These are phyloP conservation scores for Ceratobasidium sp. DNA, from an alignment of 1,284 basidiomycete genomes.

Conservation along the genomic window DNA sequence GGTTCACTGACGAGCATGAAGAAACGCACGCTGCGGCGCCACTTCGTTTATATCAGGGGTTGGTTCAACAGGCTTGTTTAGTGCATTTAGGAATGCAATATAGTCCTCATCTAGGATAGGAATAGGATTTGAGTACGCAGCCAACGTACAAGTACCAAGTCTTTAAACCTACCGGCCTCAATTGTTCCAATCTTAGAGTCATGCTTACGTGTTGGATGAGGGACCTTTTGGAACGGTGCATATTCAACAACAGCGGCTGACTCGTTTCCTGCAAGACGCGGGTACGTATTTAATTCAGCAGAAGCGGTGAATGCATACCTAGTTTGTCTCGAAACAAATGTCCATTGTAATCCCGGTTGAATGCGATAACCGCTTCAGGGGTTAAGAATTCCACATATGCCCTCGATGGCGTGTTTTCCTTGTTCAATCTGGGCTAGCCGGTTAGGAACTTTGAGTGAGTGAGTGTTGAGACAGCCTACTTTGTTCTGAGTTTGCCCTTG, in stretches of 20 bases:
- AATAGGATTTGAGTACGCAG: slow-evolving; percentile 18
- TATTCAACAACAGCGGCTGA: slow-evolving; percentile 92
- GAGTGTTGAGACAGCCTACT: slow-evolving; percentile 59
- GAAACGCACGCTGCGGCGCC: slow-evolving; percentile 63
- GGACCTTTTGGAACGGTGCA: slow-evolving; percentile 89
- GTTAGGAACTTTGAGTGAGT: neutral
- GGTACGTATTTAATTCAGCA: slow-evolving; percentile 5
- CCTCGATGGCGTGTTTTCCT: slow-evolving; percentile 84
- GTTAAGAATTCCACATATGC: slow-evolving; percentile 93
- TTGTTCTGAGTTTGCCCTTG: slow-evolving; percentile 76
- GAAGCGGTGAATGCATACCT: slow-evolving; percentile 61
- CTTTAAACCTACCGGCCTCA: slow-evolving; percentile 68
- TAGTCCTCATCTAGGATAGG: slow-evolving; percentile 76
- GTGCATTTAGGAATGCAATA: slow-evolving; percentile 78
- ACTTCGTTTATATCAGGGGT: slow-evolving; percentile 65
- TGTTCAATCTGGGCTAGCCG: slow-evolving; percentile 66
- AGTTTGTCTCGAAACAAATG: slow-evolving; percentile 92
- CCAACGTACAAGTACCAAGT: neutral
- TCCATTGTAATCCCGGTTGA: slow-evolving; percentile 89
- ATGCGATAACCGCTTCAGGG: slow-evolving; percentile 74
- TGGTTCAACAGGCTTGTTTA: slow-evolving; percentile 59
- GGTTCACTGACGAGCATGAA: neutral
- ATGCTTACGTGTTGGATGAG: slow-evolving; percentile 75
- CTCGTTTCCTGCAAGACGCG: slow-evolving; percentile 73
- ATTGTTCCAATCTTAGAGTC: slow-evolving; percentile 80